Evolutionary conservation across 1,284 basidiomycete species (phyloP).

Genomic region (Leucoagaricus sp.): DNA sequence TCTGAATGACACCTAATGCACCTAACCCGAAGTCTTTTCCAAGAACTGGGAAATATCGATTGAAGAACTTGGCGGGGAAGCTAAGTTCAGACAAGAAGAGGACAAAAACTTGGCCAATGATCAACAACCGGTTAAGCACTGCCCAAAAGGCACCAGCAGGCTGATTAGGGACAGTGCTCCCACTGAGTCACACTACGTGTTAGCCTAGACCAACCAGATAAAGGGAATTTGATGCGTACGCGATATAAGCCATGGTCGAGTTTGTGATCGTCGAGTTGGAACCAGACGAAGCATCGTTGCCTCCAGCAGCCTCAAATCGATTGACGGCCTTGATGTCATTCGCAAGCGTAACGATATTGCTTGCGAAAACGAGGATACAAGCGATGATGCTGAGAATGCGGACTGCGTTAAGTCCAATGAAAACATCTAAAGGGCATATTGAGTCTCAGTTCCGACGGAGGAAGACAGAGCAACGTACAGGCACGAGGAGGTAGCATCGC

Average conservation of each 20-base stretch:
- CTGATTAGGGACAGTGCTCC: slow-evolving; percentile 83
- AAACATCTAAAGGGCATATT: slow-evolving; percentile 47
- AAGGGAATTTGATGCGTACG: slow-evolving; percentile 44
- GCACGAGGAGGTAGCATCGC: slow-evolving; percentile 50
- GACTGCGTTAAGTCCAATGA: slow-evolving; percentile 78
- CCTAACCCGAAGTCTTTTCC: slow-evolving; percentile 81
- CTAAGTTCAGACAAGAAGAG: slow-evolving; percentile 62
- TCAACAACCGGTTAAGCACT: slow-evolving; percentile 78
- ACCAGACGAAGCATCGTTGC: background rate
- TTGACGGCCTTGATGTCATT: slow-evolving; percentile 81
- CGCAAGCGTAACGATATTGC: slow-evolving; percentile 79
- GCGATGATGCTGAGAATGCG: slow-evolving; percentile 78
- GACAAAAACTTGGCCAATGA: slow-evolving; percentile 75
- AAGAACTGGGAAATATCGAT: slow-evolving; percentile 84
- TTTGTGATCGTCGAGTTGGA: slow-evolving; percentile 25
- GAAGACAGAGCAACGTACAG: slow-evolving; percentile 35
- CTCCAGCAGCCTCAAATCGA: slow-evolving; percentile 43
- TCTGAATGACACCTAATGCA: slow-evolving; percentile 80
- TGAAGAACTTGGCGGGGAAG: slow-evolving; percentile 75
- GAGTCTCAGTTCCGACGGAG: slow-evolving; percentile 1
- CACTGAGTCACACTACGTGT: slow-evolving; percentile 37
- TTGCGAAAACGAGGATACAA: slow-evolving; percentile 73
- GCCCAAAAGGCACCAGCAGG: slow-evolving; percentile 87
- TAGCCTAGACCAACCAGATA: slow-evolving; percentile 4
- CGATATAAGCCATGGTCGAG: slow-evolving; percentile 71